Percentiles rank a stretch among this genome's conserved stretches.
phyloP scores from a whole-genome alignment of 441 rosid species.

The Pelargonium cotyledonis region DNA sequence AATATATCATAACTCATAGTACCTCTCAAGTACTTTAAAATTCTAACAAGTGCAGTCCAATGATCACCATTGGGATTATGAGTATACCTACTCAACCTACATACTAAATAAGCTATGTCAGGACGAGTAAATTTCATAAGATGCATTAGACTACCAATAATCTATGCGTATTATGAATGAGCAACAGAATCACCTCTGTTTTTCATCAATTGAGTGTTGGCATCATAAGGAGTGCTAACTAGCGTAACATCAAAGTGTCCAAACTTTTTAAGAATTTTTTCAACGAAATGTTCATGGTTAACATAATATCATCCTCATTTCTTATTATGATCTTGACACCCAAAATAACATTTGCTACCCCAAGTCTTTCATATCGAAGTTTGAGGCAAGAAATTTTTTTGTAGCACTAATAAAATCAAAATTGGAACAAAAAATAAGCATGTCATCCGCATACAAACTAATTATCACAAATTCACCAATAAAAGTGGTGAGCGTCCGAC shows the following conservation, averaged over 20 bases:
- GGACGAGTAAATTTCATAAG: neutral
- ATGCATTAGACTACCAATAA: constrained; percentile 2
- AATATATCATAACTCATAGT: too few relatives aligned
- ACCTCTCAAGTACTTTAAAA: too few relatives aligned
- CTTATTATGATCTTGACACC: too few relatives aligned
- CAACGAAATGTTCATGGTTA: neutral
- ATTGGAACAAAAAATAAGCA: too few relatives aligned
- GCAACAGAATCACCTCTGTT: neutral
- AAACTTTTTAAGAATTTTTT: constrained; percentile 14
- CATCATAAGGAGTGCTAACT: constrained; percentile 10
- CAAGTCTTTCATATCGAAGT: too few relatives aligned
- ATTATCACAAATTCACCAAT: too few relatives aligned
- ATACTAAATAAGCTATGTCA: neutral
- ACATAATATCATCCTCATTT: too few relatives aligned
- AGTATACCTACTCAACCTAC: constrained; percentile 3
- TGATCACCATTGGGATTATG: neutral
- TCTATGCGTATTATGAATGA: neutral
- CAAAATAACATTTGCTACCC: too few relatives aligned
- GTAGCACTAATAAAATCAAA: too few relatives aligned
- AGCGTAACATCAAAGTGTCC: neutral
- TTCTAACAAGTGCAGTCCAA: neutral
- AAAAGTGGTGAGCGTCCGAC: too few relatives aligned
- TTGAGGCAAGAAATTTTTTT: too few relatives aligned
- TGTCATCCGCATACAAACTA: too few relatives aligned
- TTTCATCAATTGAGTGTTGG: constrained; percentile 7